Evolutionary conservation across 1,284 basidiomycete genomes (phyloP), one percentile per base, ranked within the genome.

Genomic region (Ustilago shanxiensis): DNA sequence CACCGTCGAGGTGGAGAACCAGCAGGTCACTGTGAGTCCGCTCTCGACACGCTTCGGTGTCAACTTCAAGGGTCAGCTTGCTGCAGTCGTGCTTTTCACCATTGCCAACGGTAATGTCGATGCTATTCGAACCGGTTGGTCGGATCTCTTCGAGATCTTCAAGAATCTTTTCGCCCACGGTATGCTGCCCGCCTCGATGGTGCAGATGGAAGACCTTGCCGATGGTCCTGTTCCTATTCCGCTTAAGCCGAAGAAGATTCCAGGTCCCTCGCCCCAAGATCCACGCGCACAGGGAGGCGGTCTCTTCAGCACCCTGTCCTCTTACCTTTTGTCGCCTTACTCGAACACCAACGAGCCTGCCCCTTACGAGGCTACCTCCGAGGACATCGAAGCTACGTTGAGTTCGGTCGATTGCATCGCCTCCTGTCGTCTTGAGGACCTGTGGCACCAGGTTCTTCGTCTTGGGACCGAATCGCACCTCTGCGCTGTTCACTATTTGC

Each of bases 61-160:
- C 55, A 95, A 95, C 86, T 94, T 98, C 88, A 94, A 95, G 85
- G 93, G 94, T 9, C 97, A 99, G 84, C 89, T 99, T 22, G 97
- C 97, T 0, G 95, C 96, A 13, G 96, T 99, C 11, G 95, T 99
- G 4, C 87, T 99, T 35, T 99, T 99, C 88, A 97, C 95, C 67
- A 98, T 99, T 61, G 94, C 97, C 18, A 98, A 98, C 81, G 94
- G 95, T 9, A 95, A 98, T 85, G 94, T 94, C n/a, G 93, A 94
- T 79, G 93, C 95, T 5, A 90, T 99, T 61, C 91, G 95, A 39
- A 93, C 95, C 85, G 95, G 96, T 18, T 99, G 97, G 97, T 91
- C 79, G 14, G 81, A 55, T 84, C 95, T 99, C 66, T 98, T 99
- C 81, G 95, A 98, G 86, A 98, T 99, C 91, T 95, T 98, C 87